Evolutionary conservation across 2,329 filamentous ascomycete genomes (phyloP).

Genomic region (Beauveria varroae): DNA sequence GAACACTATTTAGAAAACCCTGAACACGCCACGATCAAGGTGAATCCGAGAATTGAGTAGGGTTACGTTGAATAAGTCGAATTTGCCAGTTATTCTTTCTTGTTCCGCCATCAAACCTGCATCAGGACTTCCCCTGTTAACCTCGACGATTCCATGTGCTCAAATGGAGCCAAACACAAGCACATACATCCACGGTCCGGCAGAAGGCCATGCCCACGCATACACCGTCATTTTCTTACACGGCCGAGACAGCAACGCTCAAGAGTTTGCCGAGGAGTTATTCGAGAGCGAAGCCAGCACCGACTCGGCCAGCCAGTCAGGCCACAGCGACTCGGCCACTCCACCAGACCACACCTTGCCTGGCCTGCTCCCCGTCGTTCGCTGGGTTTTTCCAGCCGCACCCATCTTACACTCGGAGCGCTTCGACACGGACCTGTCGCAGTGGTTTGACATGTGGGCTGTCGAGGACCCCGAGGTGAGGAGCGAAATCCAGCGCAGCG

Average conservation of each 20-base stretch:
- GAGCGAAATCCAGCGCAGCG: neutral
- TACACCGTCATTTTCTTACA: slow-evolving; percentile 42
- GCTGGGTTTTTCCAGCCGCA: slow-evolving; percentile 3
- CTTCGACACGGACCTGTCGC: neutral
- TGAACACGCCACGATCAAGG: too few species aligned
- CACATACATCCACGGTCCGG: neutral
- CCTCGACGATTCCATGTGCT: too few species aligned
- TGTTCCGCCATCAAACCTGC: too few species aligned
- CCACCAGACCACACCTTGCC: neutral
- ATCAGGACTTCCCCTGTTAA: too few species aligned
- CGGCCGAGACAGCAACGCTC: slow-evolving; percentile 37
- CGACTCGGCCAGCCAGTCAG: neutral
- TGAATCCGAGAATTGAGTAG: too few species aligned
- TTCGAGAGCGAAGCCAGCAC: slow-evolving; percentile 21
- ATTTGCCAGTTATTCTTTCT: too few species aligned
- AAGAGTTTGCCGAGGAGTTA: slow-evolving; percentile 39
- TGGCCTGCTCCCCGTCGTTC: neutral
- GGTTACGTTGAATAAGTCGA: too few species aligned
- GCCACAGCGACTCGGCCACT: neutral
- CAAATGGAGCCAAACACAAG: neutral
- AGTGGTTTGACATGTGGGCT: slow-evolving; percentile 6
- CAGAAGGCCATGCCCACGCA: neutral
- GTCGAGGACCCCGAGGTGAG: neutral
- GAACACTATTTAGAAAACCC: too few species aligned
- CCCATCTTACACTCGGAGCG: neutral